Evolutionary conservation across 108 stramenopile species (phyloP).

Genomic region (Cyclotella atomus): DNA sequence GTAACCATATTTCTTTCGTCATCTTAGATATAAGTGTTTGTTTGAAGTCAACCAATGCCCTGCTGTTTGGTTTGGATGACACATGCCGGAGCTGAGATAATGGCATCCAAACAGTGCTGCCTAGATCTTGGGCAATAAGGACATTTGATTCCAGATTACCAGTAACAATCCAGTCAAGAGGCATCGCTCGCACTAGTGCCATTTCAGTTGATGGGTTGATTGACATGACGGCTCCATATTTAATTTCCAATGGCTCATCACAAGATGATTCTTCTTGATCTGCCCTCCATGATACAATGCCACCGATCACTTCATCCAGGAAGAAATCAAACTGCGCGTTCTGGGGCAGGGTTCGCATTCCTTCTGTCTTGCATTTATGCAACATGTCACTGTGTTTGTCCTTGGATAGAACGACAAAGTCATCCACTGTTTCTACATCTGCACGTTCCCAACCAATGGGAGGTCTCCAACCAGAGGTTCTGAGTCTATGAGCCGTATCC

Average conservation of each 20-base stretch:
- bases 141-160: background rate
- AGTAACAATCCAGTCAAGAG: background rate
- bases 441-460: slow-evolving; percentile 44
- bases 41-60: background rate
- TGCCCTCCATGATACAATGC: slow-evolving; percentile 30
- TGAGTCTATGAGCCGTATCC: background rate
- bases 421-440: slow-evolving; percentile 35
- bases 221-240: slow-evolving; percentile 30
- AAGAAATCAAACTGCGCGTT: slow-evolving; percentile 1
- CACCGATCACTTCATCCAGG: slow-evolving; percentile 28
- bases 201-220: slow-evolving; percentile 13
- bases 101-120: background rate
- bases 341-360: background rate
- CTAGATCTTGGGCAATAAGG: background rate
- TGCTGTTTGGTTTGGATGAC: background rate
- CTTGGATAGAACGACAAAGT: slow-evolving; percentile 37
- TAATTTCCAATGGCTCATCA: background rate
- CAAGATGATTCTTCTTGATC: background rate
- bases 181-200: slow-evolving; percentile 26
- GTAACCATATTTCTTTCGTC: background rate
- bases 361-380: background rate
- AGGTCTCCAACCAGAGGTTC: slow-evolving; percentile 23
- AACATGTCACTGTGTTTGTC: background rate
- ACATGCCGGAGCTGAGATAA: background rate
- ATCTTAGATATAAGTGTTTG: background rate